A percentile compares a stretch with the other conserved stretches of the same genome.
These are phyloP conservation scores for Acidiella bohemica DNA, from an alignment of 495 filamentous ascomycete species.

Conservation along the genomic window DNA sequence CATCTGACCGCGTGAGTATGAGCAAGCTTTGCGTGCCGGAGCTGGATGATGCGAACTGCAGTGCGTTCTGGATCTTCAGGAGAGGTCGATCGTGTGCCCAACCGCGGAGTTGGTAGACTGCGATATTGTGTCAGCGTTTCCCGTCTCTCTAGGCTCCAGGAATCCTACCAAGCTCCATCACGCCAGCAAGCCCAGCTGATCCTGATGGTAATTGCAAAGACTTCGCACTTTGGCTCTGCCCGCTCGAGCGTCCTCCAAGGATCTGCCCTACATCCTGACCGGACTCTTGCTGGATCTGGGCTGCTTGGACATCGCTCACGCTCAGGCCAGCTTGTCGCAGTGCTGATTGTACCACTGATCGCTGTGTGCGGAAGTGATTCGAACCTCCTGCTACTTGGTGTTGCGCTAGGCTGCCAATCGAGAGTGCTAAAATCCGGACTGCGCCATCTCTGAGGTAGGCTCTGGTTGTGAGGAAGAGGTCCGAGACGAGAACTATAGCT, in stretches of 20 bases:
- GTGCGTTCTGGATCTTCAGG: not conserved
- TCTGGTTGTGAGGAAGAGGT: conserved; percentile 8
- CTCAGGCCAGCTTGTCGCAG: not conserved
- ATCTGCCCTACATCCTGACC: not conserved
- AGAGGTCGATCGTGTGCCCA: not conserved
- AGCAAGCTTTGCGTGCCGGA: not conserved
- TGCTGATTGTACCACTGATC: not conserved
- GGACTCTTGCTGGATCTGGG: not conserved
- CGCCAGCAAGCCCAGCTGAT: not conserved
- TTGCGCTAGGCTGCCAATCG: not conserved
- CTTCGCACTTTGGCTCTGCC: not conserved
- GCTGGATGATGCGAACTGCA: not conserved
- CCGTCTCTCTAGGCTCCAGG: not conserved
- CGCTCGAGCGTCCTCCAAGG: not conserved
- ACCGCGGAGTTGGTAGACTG: not conserved
- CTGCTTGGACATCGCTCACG: not conserved
- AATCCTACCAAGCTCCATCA: not conserved
- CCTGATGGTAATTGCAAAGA: no score
- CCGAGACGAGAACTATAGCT: conserved; percentile 7
- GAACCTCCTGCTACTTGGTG: not conserved
- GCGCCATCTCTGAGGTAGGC: conserved; percentile 12
- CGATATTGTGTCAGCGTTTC: not conserved
- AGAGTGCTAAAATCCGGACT: not conserved
- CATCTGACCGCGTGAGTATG: conserved; percentile 7
- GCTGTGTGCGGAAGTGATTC: not conserved